These are phyloP conservation scores for Fomes fomentarius DNA, from an alignment of 1,284 basidiomycete genomes.

Conservation along the genomic window DNA sequence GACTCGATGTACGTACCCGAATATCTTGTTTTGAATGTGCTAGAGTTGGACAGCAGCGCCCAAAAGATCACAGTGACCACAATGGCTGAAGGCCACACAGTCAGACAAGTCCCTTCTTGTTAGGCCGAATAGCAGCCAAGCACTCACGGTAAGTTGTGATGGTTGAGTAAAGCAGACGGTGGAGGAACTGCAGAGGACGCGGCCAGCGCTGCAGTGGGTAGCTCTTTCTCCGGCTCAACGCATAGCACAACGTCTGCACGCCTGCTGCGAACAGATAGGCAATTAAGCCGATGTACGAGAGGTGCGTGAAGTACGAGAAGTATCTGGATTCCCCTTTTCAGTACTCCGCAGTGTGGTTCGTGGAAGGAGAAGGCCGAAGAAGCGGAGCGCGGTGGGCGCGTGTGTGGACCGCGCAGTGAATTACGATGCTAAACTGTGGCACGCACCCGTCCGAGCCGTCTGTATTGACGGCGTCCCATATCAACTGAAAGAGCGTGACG, in stretches of 20 bases:
- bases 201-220: slow-evolving; percentile 68
- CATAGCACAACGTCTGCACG: slow-evolving; percentile 56
- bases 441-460: slow-evolving; percentile 32
- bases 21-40: slow-evolving; percentile 45
- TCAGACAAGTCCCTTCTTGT: too few relatives aligned
- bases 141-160: slow-evolving; percentile 63
- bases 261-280: slow-evolving; percentile 65
- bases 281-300: slow-evolving; percentile 63
- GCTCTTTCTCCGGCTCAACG: slow-evolving; percentile 30
- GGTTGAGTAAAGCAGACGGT: slow-evolving; percentile 56
- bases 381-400: too few relatives aligned
- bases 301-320: slow-evolving; percentile 65
- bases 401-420: background rate
- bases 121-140: background rate
- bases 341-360: too few relatives aligned
- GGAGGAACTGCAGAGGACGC: slow-evolving; percentile 55
- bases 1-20: slow-evolving; percentile 34
- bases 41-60: slow-evolving; percentile 51
- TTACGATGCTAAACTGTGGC: background rate
- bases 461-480: slow-evolving; percentile 38
- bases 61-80: slow-evolving; percentile 73
- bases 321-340: too few relatives aligned
- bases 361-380: too few relatives aligned
- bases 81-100: slow-evolving; percentile 47
- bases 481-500: slow-evolving; percentile 48